Percentiles rank a stretch among this genome's conserved stretches.
Evolutionary conservation across 2,329 filamentous ascomycete genomes (phyloP).

Genomic region (Taxawa tesnikishii): DNA sequence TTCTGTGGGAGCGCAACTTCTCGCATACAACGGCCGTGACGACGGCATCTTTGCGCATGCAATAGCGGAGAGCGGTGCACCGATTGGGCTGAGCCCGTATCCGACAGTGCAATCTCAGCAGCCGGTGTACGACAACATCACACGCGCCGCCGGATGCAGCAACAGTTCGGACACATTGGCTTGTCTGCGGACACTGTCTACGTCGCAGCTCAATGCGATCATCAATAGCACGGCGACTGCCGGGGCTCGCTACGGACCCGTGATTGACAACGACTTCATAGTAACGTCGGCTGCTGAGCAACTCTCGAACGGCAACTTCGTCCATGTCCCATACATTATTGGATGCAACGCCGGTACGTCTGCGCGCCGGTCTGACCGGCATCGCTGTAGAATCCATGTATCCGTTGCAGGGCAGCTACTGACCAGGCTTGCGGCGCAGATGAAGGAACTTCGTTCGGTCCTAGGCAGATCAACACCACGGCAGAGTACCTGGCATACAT

Average conservation of each 20-base stretch:
- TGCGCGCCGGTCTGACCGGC: too few relatives aligned
- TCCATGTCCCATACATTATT: slow-evolving; percentile 15
- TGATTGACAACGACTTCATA: slow-evolving; percentile 17
- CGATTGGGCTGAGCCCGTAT: slow-evolving; percentile 15
- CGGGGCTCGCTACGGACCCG: slow-evolving; percentile 11
- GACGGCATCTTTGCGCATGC: slow-evolving; percentile 42
- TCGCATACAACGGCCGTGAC: slow-evolving; percentile 42
- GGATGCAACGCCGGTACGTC: slow-evolving; percentile 16
- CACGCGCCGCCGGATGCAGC: slow-evolving; percentile 10
- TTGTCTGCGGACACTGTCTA: slow-evolving; percentile 17
- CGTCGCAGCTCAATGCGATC: slow-evolving; percentile 11
- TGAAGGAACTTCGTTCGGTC: slow-evolving; percentile 14
- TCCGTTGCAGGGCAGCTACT: too few relatives aligned
- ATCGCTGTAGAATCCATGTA: too few relatives aligned
- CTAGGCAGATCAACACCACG: slow-evolving; percentile 13
- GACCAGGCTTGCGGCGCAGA: slow-evolving; percentile 8
- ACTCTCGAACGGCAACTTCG: slow-evolving; percentile 13
- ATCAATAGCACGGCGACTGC: slow-evolving; percentile 13
- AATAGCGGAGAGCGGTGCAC: slow-evolving; percentile 37
- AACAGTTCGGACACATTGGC: slow-evolving; percentile 19
- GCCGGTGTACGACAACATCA: slow-evolving; percentile 16
- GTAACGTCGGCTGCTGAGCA: slow-evolving; percentile 9
- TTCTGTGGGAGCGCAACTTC: slow-evolving; percentile 37
- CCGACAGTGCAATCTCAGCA: slow-evolving; percentile 12
- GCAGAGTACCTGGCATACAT: slow-evolving; percentile 12